Base-by-base conservation (phyloP, 2,329 filamentous ascomycete species). In the Hymenoscyphus fructigenus region DNA sequence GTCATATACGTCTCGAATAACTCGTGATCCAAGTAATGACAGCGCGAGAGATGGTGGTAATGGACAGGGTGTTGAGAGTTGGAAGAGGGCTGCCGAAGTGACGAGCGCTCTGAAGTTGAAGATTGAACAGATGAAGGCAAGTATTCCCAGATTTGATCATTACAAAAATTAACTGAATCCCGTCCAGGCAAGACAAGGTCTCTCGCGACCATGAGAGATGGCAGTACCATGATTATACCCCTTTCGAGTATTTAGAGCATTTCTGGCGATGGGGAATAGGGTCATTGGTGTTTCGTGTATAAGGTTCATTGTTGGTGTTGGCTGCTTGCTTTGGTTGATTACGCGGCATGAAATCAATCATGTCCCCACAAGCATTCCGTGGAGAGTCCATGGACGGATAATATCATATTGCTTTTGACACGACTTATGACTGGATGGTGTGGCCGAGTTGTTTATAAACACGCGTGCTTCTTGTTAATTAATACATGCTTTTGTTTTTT, bases 101-200 rank as follows among this genome's bases (percentile, higher is more conserved):
- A 99, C 95, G 62, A 97, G 93, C 78, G 95, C 97, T 77, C 79
- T 99, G 74, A 99, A 98, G 82, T 93, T 94, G 61, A 88, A 95
- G 76, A 99, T 99, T 78, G 95, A 98, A 82, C 91, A 95, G 83
- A 99, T 99, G 95, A 99, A 98, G 85, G 87, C 86, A 73, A 70
- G 79, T 66, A 10, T 61, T 20, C 17, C 34, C 55, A 41, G 44
- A 53, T 41, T 47, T 12, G 7, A 23, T 14, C 23, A 32, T 34
- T 20, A 53, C 57, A 56, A 57, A 64, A 62, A 65, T 59, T 70
- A 47, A 55, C 57, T 4, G 15, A 34, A 38, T 10, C 26, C 34
- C 36, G 20, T 38, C 1, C 29, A 84, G 82, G 82, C 82, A 29
- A 80, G 82, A 70, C 83, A 85, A 71, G 82, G 82, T 60, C 80